Evolutionary conservation across 139 green algal genomes (phyloP).

Genomic region (Chlamydomonas schloesseri): DNA sequence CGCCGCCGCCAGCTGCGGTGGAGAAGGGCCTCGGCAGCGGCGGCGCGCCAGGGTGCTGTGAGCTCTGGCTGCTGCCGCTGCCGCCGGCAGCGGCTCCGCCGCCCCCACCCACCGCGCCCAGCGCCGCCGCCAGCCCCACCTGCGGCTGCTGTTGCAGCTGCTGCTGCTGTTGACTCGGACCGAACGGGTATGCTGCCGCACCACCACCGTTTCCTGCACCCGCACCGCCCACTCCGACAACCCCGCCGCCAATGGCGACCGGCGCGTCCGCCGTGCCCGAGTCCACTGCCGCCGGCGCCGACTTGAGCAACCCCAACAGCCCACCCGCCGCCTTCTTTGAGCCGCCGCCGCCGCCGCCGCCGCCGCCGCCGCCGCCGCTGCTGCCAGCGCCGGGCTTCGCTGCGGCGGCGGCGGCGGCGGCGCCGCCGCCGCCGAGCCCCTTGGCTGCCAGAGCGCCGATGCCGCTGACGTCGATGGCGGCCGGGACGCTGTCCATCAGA

Average conservation of each 20-base stretch:
- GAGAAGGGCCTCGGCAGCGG: neutral
- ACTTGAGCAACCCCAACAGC: constrained; percentile 24
- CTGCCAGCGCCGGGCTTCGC: no score
- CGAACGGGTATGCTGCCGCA: no score
- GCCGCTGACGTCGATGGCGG: constrained; percentile 64
- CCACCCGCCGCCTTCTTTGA: neutral
- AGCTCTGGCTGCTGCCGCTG: neutral
- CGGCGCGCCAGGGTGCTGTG: neutral
- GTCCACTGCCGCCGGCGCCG: constrained; percentile 17
- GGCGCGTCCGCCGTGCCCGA: neutral
- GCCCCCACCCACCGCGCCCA: neutral
- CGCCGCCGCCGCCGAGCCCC: neutral
- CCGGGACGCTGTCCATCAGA: constrained; percentile 44
- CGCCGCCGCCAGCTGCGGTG: neutral
- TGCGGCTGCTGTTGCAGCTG: no score
- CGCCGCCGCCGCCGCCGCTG: neutral
- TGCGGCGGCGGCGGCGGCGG: neutral
- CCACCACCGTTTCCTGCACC: neutral
- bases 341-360: neutral
- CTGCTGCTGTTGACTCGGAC: no score
- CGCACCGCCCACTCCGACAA: neutral
- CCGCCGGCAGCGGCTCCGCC: neutral
- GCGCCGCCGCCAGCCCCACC: constrained; percentile 1
- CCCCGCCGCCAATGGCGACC: neutral
- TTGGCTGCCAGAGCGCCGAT: constrained; percentile 32